Evolutionary conservation across 169 alveolate genomes (phyloP).

Genomic region (Babesia bigemina): DNA sequence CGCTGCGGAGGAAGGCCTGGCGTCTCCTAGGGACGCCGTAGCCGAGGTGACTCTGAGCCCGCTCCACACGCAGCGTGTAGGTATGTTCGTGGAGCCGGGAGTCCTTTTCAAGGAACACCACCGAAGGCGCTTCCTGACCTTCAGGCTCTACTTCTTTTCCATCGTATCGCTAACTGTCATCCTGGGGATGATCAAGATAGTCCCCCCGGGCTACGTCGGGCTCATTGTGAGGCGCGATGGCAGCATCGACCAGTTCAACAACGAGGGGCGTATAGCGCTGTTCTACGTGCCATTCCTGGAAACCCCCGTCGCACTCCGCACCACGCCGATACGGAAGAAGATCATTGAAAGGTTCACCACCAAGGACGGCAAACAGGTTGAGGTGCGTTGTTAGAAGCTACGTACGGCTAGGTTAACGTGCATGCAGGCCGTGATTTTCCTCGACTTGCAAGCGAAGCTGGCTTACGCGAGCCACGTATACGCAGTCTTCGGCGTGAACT

Average conservation of each 20-base stretch:
- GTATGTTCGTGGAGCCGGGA: constrained; percentile 64
- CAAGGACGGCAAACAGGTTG: constrained; percentile 47
- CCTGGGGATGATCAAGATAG: constrained; percentile 42
- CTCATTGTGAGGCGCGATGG: constrained; percentile 53
- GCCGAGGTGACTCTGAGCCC: constrained; percentile 36
- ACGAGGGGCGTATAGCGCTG: constrained; percentile 37
- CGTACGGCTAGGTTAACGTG: neutral
- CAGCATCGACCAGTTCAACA: constrained; percentile 63
- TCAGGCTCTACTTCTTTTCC: constrained; percentile 49
- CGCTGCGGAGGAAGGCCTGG: neutral
- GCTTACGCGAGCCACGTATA: constrained; percentile 74
- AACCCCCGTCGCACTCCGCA: constrained; percentile 54
- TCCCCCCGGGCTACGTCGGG: constrained; percentile 71
- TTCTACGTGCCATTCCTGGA: constrained; percentile 63
- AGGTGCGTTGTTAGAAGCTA: constrained; percentile 6
- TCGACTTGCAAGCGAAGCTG: constrained; percentile 64
- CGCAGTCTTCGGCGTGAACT: constrained; percentile 72
- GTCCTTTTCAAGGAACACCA: constrained; percentile 45
- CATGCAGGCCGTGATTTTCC: constrained; percentile 47
- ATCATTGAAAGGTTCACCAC: constrained; percentile 43
- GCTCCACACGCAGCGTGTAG: constrained; percentile 49
- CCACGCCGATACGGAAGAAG: constrained; percentile 67
- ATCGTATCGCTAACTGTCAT: constrained; percentile 37
- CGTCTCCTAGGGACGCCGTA: neutral
- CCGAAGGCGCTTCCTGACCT: constrained; percentile 5